Conservation (phyloP, 495 filamentous ascomycete genomes). For the Aspergillus baeticus region DNA sequence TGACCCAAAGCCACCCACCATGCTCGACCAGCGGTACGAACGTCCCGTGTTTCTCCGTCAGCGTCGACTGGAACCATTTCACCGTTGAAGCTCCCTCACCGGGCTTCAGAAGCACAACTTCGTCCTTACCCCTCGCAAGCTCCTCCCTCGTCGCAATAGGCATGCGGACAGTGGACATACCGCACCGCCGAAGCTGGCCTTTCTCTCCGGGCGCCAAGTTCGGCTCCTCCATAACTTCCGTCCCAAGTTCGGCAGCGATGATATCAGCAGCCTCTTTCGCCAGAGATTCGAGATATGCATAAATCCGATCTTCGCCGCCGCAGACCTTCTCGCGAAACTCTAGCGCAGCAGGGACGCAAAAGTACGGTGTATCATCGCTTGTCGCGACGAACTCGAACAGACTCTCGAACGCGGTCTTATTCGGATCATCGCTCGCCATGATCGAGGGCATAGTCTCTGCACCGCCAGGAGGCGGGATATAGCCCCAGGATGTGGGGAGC, state of each 20-base stretch:
- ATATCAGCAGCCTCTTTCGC: conserved; percentile 57
- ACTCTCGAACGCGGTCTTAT: conserved; percentile 56
- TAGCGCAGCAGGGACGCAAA: conserved; percentile 69
- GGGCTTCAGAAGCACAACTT: neutral
- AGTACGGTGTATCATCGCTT: conserved; percentile 65
- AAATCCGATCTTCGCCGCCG: conserved; percentile 72
- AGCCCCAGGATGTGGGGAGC: conserved; percentile 66
- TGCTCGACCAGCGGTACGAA: conserved; percentile 66
- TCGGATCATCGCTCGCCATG: conserved; percentile 15
- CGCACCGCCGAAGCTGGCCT: conserved; percentile 46
- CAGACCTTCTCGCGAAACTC: conserved; percentile 64
- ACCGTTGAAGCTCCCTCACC: conserved; percentile 24
- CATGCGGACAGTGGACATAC: conserved; percentile 68
- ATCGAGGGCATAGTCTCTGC: neutral
- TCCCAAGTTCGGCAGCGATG: conserved; percentile 63
- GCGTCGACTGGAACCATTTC: conserved; percentile 55
- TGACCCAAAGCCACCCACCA: conserved; percentile 59
- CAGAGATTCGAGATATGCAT: conserved; percentile 54
- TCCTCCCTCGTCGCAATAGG: conserved; percentile 47
- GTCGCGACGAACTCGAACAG: conserved; percentile 81
- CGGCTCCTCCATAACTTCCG: conserved; percentile 48
- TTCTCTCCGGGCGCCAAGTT: conserved; percentile 45
- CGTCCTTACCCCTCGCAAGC: neutral
- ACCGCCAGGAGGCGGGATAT: conserved; percentile 36
- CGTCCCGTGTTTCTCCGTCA: conserved; percentile 59